Base-by-base conservation (phyloP, 208 protist genomes). In the Crithidia acanthocephali region DNA sequence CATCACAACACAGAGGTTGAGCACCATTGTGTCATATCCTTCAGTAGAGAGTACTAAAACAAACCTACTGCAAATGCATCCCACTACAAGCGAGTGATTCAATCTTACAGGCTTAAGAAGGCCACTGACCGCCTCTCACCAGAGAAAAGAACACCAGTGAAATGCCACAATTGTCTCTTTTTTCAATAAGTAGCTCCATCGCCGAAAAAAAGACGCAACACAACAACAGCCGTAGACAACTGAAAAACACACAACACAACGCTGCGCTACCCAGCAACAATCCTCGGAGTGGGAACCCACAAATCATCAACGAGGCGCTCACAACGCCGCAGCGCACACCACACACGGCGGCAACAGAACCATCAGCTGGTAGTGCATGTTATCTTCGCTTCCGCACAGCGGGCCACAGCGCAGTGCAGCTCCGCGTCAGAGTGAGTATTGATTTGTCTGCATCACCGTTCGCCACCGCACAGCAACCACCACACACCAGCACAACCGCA, bases 291-390 rank as follows among this genome's bases (percentile, higher is more conserved):
- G n/a, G n/a, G n/a, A n/a, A n/a, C n/a, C n/a, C n/a, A n/a, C n/a
- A n/a, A n/a, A n/a, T n/a, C 37, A 44, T 7, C 45, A 50, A 50
- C 9, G 18, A 50, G 16, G 20, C 61, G 13, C 51, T 22, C 51
- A 16, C 9, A 8, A 2, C 33, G 40, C 11, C 22, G 40, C 16
- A 37, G 53, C 8, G n/a, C 25, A 33, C 60, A 55, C 8, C 44
- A 15, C 33, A 37, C 11, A 32, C 1, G 25, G 9, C n/a, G 5
- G 51, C 28, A 32, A 18, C 47, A 27, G 35, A 44, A 27, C 68
- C 72, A 55, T 80, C 74, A 80, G 74, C 73, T 80, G 74, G 74
- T 84, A 80, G 79, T 84, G 79, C 79, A 80, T 80, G 79, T 84
- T 80, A 79, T 84, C 79, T 65, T 80, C 71, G 69, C 62, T 44